phyloP scores from a whole-genome alignment of 164 flowering plant genomes.

The Aristolochia californica region DNA sequence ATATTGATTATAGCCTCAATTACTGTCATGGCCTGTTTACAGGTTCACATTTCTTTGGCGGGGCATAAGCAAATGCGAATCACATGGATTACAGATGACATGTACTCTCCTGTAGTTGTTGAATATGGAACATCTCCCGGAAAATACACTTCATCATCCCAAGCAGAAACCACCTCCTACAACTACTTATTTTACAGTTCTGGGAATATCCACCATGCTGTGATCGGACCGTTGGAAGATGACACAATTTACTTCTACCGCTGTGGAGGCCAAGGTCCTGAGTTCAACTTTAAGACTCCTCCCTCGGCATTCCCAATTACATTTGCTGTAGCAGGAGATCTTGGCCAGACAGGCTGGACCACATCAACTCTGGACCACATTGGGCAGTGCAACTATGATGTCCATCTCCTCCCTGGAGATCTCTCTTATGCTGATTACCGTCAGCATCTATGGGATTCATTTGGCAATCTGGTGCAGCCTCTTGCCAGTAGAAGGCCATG shows the following conservation, averaged over 20 bases:
- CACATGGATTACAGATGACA: conserved; percentile 61
- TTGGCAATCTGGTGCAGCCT: conserved; percentile 85
- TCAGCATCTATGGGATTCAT: conserved; percentile 82
- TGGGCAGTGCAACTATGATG: conserved; percentile 61
- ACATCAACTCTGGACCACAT: conserved; percentile 81
- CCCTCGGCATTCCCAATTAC: conserved; percentile 72
- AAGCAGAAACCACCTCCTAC: conserved; percentile 76
- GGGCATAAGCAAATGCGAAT: conserved; percentile 71
- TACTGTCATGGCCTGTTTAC: conserved; percentile 11
- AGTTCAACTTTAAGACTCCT: conserved; percentile 82
- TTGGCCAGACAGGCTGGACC: conserved; percentile 97
- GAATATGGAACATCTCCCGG: conserved; percentile 71
- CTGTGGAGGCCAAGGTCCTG: conserved; percentile 78
- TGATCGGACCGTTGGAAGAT: conserved; percentile 78
- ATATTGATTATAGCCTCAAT: too few species aligned
- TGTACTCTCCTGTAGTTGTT: conserved; percentile 54
- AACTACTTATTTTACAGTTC: conserved; percentile 66
- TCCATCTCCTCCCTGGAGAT: conserved; percentile 89
- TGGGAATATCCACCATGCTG: conserved; percentile 83
- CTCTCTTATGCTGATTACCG: conserved; percentile 88
- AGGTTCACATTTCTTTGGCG: conserved; percentile 92
- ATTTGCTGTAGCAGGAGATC: conserved; percentile 88
- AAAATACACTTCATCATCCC: conserved; percentile 27
- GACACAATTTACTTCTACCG: conserved; percentile 58
- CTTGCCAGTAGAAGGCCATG: conserved; percentile 90